These are phyloP conservation scores for Colletotrichum navitas DNA, from an alignment of 2,329 filamentous ascomycete species.

Conservation along the genomic window DNA sequence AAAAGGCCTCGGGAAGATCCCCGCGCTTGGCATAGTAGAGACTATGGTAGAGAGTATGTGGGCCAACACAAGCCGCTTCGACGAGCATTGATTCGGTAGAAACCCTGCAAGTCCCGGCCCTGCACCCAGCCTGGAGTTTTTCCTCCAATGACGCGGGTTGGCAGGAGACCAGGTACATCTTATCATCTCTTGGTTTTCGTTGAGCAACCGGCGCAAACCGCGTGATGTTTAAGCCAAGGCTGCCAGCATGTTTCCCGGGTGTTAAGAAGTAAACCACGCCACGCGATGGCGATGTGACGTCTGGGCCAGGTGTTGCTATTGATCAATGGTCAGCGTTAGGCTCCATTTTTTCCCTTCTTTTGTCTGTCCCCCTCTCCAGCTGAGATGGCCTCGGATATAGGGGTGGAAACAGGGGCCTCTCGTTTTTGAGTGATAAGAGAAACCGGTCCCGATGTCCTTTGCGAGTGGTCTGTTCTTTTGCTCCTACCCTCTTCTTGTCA, in stretches of 20 bases:
- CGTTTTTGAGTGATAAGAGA: conserved; percentile 26
- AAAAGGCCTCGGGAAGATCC: neutral
- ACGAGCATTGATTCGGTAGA: conserved; percentile 27
- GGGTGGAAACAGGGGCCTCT: conserved; percentile 2
- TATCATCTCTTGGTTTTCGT: conserved; percentile 25
- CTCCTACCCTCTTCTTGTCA: neutral
- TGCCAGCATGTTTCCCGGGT: conserved; percentile 12
- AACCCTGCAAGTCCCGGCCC: neutral
- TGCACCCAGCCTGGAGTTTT: conserved; percentile 36
- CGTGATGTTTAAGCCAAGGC: neutral
- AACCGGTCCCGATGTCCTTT: conserved; percentile 3
- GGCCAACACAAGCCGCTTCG: neutral
- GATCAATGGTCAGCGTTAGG: neutral
- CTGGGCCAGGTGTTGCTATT: neutral
- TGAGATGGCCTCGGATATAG: conserved; percentile 5
- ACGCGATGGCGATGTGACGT: conserved; percentile 2
- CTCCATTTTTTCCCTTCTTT: conserved; percentile 3
- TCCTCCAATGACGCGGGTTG: conserved; percentile 28
- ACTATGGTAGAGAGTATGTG: neutral
- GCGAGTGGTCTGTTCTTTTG: too few species aligned
- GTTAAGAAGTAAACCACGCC: neutral
- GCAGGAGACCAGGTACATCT: neutral
- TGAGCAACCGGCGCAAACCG: conserved; percentile 14
- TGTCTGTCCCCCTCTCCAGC: neutral
- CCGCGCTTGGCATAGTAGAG: neutral